A percentile compares a stretch with the other conserved stretches of the same genome.
Evolutionary conservation across 768 basidiomycete genomes (phyloP).

Genomic region (Coprinellus aureogranulatus): DNA sequence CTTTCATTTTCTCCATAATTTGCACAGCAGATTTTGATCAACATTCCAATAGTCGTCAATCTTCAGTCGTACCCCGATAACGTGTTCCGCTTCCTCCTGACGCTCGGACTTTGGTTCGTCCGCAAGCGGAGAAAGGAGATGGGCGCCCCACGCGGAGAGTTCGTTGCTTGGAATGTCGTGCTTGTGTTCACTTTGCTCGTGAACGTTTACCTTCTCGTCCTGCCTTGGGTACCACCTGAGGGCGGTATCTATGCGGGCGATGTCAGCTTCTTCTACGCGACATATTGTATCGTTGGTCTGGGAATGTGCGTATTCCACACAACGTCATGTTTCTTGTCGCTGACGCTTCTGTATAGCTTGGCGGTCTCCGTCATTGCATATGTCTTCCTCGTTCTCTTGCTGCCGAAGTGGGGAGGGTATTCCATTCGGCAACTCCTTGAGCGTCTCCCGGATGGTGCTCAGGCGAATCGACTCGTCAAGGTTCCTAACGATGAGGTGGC

Average conservation of each 20-base stretch:
- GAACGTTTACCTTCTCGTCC: slow-evolving; percentile 38
- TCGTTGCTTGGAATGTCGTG: slow-evolving; percentile 36
- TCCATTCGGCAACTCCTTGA: slow-evolving; percentile 45
- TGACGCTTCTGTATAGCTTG: too few relatives aligned
- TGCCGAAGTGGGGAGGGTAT: slow-evolving; percentile 44
- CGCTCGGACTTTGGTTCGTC: slow-evolving; percentile 33
- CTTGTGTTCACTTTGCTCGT: slow-evolving; percentile 33
- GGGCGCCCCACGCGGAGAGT: slow-evolving; percentile 32
- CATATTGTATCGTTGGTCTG: slow-evolving; percentile 38
- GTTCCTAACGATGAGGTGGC: slow-evolving; percentile 28
- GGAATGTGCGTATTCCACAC: slow-evolving; percentile 32
- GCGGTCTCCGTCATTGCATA: slow-evolving; percentile 29
- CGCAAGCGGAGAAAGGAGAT: slow-evolving; percentile 30
- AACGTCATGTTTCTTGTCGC: too few relatives aligned
- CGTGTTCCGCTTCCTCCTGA: slow-evolving; percentile 34
- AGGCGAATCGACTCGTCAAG: slow-evolving; percentile 29
- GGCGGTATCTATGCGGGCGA: slow-evolving; percentile 38
- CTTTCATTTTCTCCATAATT: background rate
- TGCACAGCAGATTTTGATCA: background rate
- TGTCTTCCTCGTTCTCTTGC: slow-evolving; percentile 34
- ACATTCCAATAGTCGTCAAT: slow-evolving; percentile 28
- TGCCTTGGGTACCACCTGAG: slow-evolving; percentile 41
- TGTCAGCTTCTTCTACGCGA: slow-evolving; percentile 43
- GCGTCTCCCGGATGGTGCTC: slow-evolving; percentile 32
- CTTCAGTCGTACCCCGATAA: slow-evolving; percentile 40